These are phyloP conservation scores for Vachellia pachyceras DNA, from an alignment of 306 rosid genomes.

Conservation along the genomic window DNA sequence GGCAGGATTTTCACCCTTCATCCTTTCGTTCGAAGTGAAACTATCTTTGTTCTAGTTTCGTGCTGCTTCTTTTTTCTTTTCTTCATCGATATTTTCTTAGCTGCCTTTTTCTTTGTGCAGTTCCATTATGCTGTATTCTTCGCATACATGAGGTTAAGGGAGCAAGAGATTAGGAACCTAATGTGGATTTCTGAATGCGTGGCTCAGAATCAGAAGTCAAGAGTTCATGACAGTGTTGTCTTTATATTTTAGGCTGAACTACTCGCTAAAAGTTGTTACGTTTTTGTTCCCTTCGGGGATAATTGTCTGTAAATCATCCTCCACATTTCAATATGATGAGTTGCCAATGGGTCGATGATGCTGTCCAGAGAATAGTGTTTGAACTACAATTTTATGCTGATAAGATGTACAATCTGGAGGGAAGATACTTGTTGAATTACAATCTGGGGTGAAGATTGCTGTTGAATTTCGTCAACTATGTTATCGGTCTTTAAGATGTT, in stretches of 20 bases:
- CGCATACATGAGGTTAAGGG: slow-evolving; percentile 98
- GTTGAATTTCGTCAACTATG: slow-evolving; percentile 36
- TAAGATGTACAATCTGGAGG: slow-evolving; percentile 33
- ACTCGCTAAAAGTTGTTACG: slow-evolving; percentile 19
- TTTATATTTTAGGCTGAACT: slow-evolving; percentile 76
- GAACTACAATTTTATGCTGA: slow-evolving; percentile 34
- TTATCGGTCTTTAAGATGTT: slow-evolving; percentile 22
- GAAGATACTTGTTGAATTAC: slow-evolving; percentile 35
- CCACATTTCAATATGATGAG: slow-evolving; percentile 11
- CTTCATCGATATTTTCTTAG: slow-evolving; percentile 4
- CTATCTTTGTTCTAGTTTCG: too few relatives aligned
- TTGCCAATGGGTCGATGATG: slow-evolving; percentile 41
- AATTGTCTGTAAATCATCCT: slow-evolving; percentile 47
- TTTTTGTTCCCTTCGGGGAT: slow-evolving; percentile 36
- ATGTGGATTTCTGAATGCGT: slow-evolving; percentile 99
- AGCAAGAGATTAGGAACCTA: slow-evolving; percentile 94
- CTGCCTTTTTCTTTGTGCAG: slow-evolving; percentile 47
- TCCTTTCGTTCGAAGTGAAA: too few relatives aligned
- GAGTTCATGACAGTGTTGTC: slow-evolving; percentile 98
- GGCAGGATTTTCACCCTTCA: too few relatives aligned
- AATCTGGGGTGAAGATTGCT: slow-evolving; percentile 36
- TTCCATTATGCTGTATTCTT: slow-evolving; percentile 95
- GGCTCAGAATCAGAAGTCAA: slow-evolving; percentile 97
- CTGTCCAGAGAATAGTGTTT: slow-evolving; percentile 44
- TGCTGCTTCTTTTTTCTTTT: too few relatives aligned